phyloP scores from a whole-genome alignment of 345 rosid genomes.

The Salix exigua region DNA sequence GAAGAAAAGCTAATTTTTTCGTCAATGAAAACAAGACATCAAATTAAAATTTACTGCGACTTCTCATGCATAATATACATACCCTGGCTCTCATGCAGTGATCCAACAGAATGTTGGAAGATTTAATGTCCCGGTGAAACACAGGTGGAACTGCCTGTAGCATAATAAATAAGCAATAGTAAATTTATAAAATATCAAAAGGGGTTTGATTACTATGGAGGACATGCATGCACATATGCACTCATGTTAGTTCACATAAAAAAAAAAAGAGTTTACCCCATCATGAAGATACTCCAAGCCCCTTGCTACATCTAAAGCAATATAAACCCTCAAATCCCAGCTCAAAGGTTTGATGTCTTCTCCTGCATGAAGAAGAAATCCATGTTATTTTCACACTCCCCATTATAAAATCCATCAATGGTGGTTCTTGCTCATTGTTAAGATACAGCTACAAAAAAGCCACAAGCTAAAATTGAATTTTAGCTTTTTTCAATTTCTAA shows the following conservation, averaged over 20 bases:
- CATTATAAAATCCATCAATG: not conserved
- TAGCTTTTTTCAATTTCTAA: not conserved
- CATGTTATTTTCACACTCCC: not conserved
- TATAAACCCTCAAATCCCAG: slow-evolving; percentile 86
- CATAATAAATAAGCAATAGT: not conserved
- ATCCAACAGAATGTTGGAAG: slow-evolving; percentile 93
- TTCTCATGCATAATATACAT: slow-evolving; percentile 1
- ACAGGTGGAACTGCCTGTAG: slow-evolving; percentile 97
- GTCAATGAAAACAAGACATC: not conserved
- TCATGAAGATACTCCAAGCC: slow-evolving; percentile 99
- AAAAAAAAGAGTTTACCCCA: slow-evolving; percentile 60
- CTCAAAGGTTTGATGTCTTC: slow-evolving; percentile 50
- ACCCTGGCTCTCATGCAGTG: slow-evolving; percentile 97
- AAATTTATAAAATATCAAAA: not conserved
- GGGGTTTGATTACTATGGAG: not conserved
- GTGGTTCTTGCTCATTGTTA: not conserved
- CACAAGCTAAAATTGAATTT: not conserved
- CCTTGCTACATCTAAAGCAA: slow-evolving; percentile 88
- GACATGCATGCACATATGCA: not conserved
- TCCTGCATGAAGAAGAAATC: slow-evolving; percentile 39
- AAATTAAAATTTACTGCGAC: not conserved
- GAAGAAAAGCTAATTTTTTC: not conserved
- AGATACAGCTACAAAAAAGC: not conserved
- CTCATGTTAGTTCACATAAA: not conserved
- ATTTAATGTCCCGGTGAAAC: slow-evolving; percentile 89